Conservation (phyloP, 2,329 filamentous ascomycete species). For the Metarhizium rileyi region DNA sequence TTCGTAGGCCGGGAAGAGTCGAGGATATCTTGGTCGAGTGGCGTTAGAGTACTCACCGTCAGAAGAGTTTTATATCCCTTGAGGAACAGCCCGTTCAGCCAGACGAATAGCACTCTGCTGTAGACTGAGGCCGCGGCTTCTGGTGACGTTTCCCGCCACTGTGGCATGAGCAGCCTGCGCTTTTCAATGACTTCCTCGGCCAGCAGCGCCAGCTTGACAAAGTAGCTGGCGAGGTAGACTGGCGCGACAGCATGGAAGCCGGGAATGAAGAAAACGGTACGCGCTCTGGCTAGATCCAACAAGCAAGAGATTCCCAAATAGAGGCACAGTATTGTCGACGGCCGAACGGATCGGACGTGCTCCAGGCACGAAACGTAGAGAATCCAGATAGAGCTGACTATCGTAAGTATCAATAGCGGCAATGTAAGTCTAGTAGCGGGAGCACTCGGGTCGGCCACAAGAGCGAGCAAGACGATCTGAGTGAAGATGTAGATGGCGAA, state of each 20-base stretch:
- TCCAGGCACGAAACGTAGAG: conserved; percentile 19
- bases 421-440: conserved; percentile 11
- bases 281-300: conserved; percentile 21
- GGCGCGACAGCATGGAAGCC: conserved; percentile 12
- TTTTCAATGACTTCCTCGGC: neutral
- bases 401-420: conserved; percentile 8
- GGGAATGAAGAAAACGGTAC: conserved; percentile 22
- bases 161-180: neutral
- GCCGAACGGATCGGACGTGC: conserved; percentile 23
- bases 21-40: neutral
- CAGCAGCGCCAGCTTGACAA: conserved; percentile 19
- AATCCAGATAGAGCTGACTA: conserved; percentile 10
- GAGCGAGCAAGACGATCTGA: conserved; percentile 10
- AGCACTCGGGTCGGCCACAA: conserved; percentile 10
- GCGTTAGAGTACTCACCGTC: neutral
- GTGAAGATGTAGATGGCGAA: conserved; percentile 8
- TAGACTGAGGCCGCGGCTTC: neutral
- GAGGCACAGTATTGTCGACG: conserved; percentile 20
- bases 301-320: conserved; percentile 21
- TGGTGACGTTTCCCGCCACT: neutral
- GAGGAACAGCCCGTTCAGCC: neutral
- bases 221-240: conserved; percentile 16
- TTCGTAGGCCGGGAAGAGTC: neutral
- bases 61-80: neutral
- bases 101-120: neutral